Percentiles rank a stretch among this genome's conserved stretches.
Conservation (phyloP, 2,329 filamentous ascomycete genomes). For the Alternaria burnsii region DNA sequence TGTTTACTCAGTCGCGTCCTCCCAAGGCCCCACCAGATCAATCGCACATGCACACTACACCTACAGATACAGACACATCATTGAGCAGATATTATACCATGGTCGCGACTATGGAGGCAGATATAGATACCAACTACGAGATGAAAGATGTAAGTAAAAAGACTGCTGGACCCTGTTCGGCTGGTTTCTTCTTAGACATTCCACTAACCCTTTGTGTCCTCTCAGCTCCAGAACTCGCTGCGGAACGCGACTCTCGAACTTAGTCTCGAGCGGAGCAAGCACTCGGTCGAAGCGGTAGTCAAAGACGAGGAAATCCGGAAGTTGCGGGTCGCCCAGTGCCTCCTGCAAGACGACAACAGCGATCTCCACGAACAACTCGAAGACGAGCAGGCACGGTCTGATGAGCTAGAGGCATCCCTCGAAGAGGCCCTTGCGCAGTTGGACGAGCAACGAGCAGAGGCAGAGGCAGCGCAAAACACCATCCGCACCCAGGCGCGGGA, state of each 20-base stretch:
- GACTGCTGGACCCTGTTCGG: conserved; percentile 4
- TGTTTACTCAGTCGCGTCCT: conserved; percentile 47
- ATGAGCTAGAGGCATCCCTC: conserved; percentile 61
- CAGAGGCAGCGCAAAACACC: conserved; percentile 59
- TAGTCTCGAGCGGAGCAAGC: conserved; percentile 71
- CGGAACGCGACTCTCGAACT: conserved; percentile 69
- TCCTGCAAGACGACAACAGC: conserved; percentile 78
- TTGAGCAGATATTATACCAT: conserved; percentile 36
- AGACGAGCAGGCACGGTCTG: conserved; percentile 67
- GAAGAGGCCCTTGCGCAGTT: conserved; percentile 59
- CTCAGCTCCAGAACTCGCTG: conserved; percentile 60
- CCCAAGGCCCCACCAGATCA: conserved; percentile 28
- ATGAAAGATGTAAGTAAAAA: conserved; percentile 47
- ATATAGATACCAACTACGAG: conserved; percentile 40
- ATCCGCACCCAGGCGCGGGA: conserved; percentile 63
- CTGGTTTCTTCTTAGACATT: conserved; percentile 1
- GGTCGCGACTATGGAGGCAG: conserved; percentile 36
- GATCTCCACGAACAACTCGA: conserved; percentile 70
- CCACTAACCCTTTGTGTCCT: conserved; percentile 19
- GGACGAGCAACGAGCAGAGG: conserved; percentile 57
- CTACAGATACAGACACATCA: conserved; percentile 21
- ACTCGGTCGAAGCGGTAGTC: conserved; percentile 71
- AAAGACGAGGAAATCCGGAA: conserved; percentile 79
- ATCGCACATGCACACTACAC: conserved; percentile 25
- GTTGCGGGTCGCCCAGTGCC: conserved; percentile 69